phyloP scores from a whole-genome alignment of 1,139 yeast genomes.

The Pichia sp. region DNA sequence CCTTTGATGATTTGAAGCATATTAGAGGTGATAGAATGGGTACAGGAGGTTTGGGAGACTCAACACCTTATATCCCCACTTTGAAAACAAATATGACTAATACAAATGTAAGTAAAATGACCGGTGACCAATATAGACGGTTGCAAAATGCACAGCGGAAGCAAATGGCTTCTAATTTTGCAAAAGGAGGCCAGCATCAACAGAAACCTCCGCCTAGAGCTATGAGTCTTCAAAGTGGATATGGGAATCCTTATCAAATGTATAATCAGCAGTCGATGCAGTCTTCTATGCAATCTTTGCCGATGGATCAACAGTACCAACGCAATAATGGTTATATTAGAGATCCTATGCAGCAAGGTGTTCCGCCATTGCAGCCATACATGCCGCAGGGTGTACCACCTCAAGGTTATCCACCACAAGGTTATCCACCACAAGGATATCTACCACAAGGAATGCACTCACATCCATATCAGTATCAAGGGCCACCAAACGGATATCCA shows the following conservation, averaged over 20 bases:
- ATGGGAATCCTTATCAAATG: background rate
- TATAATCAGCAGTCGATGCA: too few relatives aligned
- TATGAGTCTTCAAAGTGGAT: constrained; percentile 43
- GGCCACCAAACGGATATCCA: too few relatives aligned
- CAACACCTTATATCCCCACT: constrained; percentile 72
- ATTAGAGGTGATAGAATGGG: constrained; percentile 62
- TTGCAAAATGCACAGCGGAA: constrained; percentile 64
- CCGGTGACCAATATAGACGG: constrained; percentile 57
- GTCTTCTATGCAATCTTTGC: too few relatives aligned
- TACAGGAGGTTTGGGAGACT: constrained; percentile 31
- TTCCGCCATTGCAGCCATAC: too few relatives aligned
- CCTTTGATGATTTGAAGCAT: constrained; percentile 57
- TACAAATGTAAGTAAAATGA: constrained; percentile 16
- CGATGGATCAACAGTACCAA: too few relatives aligned
- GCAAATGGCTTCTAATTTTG: constrained; percentile 29
- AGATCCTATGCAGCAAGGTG: too few relatives aligned
- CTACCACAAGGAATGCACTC: too few relatives aligned
- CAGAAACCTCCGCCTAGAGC: constrained; percentile 36
- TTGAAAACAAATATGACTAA: constrained; percentile 28
- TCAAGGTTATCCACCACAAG: too few relatives aligned
- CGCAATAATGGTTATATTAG: too few relatives aligned
- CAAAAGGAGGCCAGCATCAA: constrained; percentile 6
- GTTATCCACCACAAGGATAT: too few relatives aligned
- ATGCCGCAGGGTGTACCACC: too few relatives aligned
- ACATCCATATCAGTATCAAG: too few relatives aligned